Evolutionary conservation across 441 rosid species (phyloP).

Genomic region (Arabidopsis hybrid): DNA sequence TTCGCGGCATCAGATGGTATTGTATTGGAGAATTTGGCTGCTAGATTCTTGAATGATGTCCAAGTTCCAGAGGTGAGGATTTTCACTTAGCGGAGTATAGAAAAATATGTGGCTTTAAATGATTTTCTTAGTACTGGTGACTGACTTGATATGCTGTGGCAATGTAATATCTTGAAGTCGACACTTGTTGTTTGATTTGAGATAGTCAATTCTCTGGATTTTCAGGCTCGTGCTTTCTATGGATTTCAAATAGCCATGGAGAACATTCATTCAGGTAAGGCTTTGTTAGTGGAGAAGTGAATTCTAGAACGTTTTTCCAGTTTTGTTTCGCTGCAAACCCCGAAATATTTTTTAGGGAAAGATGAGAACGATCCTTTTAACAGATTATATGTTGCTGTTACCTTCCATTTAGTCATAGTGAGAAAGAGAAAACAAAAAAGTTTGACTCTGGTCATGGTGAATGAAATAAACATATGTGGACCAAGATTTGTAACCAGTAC

Average conservation of each 20-base stretch:
- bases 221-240: slow-evolving; percentile 91
- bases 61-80: slow-evolving; percentile 82
- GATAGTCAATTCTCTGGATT: slow-evolving; percentile 29
- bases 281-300: slow-evolving; percentile 33
- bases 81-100: neutral
- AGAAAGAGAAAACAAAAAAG: neutral
- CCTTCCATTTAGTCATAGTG: neutral
- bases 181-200: slow-evolving; percentile 20
- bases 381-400: neutral
- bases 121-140: neutral
- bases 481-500: slow-evolving; percentile 19
- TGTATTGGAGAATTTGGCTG: slow-evolving; percentile 87
- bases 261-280: slow-evolving; percentile 91
- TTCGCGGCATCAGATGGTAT: slow-evolving; percentile 95
- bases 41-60: slow-evolving; percentile 82
- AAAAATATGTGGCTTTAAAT: neutral
- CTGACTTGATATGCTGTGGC: neutral
- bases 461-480: slow-evolving; percentile 6
- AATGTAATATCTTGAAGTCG: neutral
- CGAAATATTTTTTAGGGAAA: neutral
- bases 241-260: slow-evolving; percentile 97
- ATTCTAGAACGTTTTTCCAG: neutral
- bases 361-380: neutral
- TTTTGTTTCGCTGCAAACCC: slow-evolving; percentile 1
- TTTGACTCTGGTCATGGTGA: neutral